phyloP scores from a whole-genome alignment of 108 stramenopile genomes.

The Cylindrotheca closterium region DNA sequence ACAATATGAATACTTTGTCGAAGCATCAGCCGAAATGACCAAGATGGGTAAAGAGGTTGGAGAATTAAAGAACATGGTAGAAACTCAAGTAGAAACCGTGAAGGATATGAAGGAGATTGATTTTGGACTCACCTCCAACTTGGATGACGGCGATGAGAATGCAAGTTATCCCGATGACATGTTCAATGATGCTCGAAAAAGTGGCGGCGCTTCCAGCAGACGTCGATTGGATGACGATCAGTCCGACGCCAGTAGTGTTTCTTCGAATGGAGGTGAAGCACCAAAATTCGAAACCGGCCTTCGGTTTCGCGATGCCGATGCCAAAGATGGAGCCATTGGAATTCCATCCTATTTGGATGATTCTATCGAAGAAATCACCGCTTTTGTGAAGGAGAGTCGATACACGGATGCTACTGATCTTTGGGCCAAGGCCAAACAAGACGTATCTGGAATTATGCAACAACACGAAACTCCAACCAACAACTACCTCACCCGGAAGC shows the following conservation, averaged over 20 bases:
- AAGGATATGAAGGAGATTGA: conserved; percentile 87
- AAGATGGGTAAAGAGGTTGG: conserved; percentile 84
- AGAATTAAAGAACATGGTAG: conserved; percentile 61
- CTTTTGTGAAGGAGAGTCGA: conserved; percentile 80
- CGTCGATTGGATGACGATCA: conserved; percentile 17
- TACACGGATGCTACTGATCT: conserved; percentile 82
- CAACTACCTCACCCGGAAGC: conserved; percentile 59
- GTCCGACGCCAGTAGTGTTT: conserved; percentile 34
- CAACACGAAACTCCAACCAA: conserved; percentile 44
- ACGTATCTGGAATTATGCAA: conserved; percentile 60
- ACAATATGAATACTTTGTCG: conserved; percentile 89
- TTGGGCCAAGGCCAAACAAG: conserved; percentile 70
- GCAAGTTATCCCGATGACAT: conserved; percentile 47
- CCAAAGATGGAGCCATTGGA: conserved; percentile 49
- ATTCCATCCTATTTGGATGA: conserved; percentile 76
- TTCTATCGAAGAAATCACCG: conserved; percentile 69
- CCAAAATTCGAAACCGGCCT: neutral
- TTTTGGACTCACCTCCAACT: conserved; percentile 53
- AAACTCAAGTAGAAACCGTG: conserved; percentile 72
- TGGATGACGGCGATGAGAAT: conserved; percentile 30
- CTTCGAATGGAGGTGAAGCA: conserved; percentile 11
- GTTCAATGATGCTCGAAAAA: conserved; percentile 22
- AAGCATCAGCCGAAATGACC: conserved; percentile 86
- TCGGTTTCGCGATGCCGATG: conserved; percentile 16
- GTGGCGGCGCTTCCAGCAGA: conserved; percentile 6